Percentiles rank a stretch among this genome's conserved stretches.
These are phyloP conservation scores for Torulaspora franciscae DNA, from an alignment of 805 yeast species.

Conservation along the genomic window DNA sequence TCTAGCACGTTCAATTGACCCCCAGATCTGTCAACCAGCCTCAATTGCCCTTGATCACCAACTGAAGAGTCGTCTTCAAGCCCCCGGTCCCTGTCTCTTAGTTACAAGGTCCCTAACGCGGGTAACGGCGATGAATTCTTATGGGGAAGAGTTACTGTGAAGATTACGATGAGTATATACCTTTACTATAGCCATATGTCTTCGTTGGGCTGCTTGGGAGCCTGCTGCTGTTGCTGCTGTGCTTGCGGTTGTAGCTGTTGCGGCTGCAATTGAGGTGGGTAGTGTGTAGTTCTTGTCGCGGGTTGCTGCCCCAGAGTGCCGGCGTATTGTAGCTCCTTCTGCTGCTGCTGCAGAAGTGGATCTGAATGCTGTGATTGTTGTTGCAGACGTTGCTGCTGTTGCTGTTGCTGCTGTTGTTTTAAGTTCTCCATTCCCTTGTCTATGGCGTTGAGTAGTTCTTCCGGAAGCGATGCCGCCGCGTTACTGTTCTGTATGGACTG, in stretches of 20 bases:
- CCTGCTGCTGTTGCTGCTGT: constrained; percentile 19
- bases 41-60: background rate
- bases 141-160: constrained; percentile 2
- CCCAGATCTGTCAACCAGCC: background rate
- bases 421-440: constrained; percentile 33
- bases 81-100: constrained; percentile 1
- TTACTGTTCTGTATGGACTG: constrained; percentile 29
- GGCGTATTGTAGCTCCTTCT: constrained; percentile 12
- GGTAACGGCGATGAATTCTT: constrained; percentile 2
- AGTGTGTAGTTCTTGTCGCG: constrained; percentile 17
- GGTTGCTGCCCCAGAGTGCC: constrained; percentile 16
- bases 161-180: constrained; percentile 8
- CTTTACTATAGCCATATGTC: constrained; percentile 24
- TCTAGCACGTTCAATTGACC: background rate
- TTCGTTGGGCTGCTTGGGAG: constrained; percentile 25
- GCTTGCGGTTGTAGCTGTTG: constrained; percentile 26
- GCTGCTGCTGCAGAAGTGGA: constrained; percentile 18
- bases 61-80: background rate
- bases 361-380: constrained; percentile 16
- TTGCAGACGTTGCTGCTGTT: constrained; percentile 9
- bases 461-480: constrained; percentile 27
- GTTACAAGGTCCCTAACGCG: constrained; percentile 3
- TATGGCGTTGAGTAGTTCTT: constrained; percentile 30
- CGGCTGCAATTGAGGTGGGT: constrained; percentile 21
- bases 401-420: constrained; percentile 24